Conservation (phyloP, 75 land plant genomes). For the Chamaecyparis obtusa region DNA sequence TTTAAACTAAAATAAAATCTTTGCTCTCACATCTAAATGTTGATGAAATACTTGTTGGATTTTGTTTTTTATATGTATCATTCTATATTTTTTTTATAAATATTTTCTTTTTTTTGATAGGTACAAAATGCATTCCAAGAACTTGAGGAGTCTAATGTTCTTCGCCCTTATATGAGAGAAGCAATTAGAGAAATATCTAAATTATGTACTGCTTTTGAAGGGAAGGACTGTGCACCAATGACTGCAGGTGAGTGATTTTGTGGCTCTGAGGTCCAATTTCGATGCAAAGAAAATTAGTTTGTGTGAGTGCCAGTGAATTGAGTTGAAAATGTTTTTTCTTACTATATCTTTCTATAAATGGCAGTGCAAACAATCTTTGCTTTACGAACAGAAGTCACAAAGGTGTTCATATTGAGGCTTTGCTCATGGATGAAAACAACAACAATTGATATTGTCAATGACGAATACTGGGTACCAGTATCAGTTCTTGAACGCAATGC, state of each 20-base stretch:
- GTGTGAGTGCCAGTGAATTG: neutral
- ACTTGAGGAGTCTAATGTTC: slow-evolving; percentile 83
- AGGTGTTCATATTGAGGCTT: slow-evolving; percentile 69
- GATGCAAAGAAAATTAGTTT: neutral
- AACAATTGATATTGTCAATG: slow-evolving; percentile 58
- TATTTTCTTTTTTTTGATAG: slow-evolving; percentile 18
- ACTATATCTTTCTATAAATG: neutral
- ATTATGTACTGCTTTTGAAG: slow-evolving; percentile 77
- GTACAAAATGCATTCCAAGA: slow-evolving; percentile 78
- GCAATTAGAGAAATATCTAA: slow-evolving; percentile 75
- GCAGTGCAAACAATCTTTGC: slow-evolving; percentile 62
- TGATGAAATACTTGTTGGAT: too few species aligned
- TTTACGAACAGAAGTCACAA: slow-evolving; percentile 69
- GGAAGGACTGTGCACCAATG: slow-evolving; percentile 78
- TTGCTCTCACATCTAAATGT: too few species aligned
- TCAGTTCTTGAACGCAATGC: slow-evolving; percentile 79
- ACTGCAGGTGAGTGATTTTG: slow-evolving; percentile 54
- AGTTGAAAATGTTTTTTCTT: slow-evolving; percentile 1
- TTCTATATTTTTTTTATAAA: neutral
- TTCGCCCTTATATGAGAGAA: slow-evolving; percentile 69
- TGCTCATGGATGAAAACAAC: slow-evolving; percentile 79
- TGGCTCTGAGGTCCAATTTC: neutral
- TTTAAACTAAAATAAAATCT: too few species aligned
- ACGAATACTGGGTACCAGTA: slow-evolving; percentile 90
- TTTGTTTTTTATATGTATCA: neutral